phyloP scores from a whole-genome alignment of 148 eudicot genomes.

The Bassia scoparia region DNA sequence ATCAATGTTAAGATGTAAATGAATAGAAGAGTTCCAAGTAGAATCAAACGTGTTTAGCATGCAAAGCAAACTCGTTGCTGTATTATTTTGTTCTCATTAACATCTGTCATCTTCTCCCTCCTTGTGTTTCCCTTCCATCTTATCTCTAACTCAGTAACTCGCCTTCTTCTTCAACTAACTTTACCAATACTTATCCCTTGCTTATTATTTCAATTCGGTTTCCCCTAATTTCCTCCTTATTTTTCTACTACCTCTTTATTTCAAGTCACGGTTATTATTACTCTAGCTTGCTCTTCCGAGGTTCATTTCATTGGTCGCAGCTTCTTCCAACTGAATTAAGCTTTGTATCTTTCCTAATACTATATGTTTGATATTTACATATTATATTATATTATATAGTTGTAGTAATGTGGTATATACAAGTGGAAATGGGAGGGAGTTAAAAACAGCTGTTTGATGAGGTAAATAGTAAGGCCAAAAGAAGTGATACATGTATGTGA shows the following conservation, averaged over 20 bases:
- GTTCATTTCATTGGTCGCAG: background rate
- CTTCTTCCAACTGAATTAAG: too few relatives aligned
- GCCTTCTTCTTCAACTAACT: background rate
- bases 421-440: too few relatives aligned
- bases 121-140: conserved; percentile 15
- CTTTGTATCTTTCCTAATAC: too few relatives aligned
- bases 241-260: background rate
- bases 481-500: background rate
- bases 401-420: too few relatives aligned
- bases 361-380: background rate
- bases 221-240: background rate
- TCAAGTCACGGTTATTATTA: conserved; percentile 1
- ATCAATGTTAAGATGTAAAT: background rate
- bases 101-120: conserved; percentile 37
- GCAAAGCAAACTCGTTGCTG: conserved; percentile 24
- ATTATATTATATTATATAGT: too few relatives aligned
- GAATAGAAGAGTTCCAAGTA: conserved; percentile 21
- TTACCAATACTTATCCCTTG: background rate
- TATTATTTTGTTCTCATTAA: conserved; percentile 21
- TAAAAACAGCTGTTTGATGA: conserved; percentile 14
- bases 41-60: conserved; percentile 45
- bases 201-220: too few relatives aligned
- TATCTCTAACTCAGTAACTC: conserved; percentile 10
- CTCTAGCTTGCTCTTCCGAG: background rate
- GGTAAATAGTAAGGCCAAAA: conserved; percentile 15